Conservation (phyloP, 371 early-diverging fungal genomes). For the Blakeslea trispora region DNA sequence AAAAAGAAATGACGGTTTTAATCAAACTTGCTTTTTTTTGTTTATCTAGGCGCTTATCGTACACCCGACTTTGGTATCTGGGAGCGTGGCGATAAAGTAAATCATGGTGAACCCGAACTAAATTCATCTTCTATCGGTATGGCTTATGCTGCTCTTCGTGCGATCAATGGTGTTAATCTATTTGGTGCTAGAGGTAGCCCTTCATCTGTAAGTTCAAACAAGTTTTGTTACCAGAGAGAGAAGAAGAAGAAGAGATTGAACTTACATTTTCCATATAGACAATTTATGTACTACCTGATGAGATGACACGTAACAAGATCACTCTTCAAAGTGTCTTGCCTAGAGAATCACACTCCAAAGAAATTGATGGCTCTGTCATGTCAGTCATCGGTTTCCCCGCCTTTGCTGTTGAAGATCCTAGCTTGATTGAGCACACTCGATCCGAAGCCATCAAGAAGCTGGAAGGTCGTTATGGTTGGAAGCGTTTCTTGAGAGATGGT, state of each 20-base stretch:
- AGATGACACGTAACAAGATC: slow-evolving; percentile 82
- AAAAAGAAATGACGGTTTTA: not conserved
- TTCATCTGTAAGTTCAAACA: slow-evolving; percentile 60
- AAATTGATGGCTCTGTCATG: slow-evolving; percentile 86
- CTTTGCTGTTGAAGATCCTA: slow-evolving; percentile 80
- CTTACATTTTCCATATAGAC: slow-evolving; percentile 41
- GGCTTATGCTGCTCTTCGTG: slow-evolving; percentile 86
- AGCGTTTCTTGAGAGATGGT: slow-evolving; percentile 89
- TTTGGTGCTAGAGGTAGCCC: slow-evolving; percentile 86
- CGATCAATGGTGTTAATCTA: slow-evolving; percentile 86
- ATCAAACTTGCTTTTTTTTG: not conserved
- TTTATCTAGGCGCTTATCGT: slow-evolving; percentile 53
- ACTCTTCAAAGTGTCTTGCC: slow-evolving; percentile 85
- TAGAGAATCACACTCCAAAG: slow-evolving; percentile 87
- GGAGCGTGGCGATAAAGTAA: slow-evolving; percentile 92
- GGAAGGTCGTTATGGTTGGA: slow-evolving; percentile 84
- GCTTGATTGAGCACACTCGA: slow-evolving; percentile 66
- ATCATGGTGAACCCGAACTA: slow-evolving; percentile 86
- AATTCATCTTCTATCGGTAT: slow-evolving; percentile 91
- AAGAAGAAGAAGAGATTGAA: too few relatives aligned
- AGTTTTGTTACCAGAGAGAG: too few relatives aligned
- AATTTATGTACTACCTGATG: slow-evolving; percentile 86
- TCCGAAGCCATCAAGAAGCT: slow-evolving; percentile 81
- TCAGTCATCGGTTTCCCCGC: slow-evolving; percentile 90
- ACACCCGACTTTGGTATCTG: slow-evolving; percentile 92